phyloP scores from a whole-genome alignment of 495 filamentous ascomycete species.

The Talaromyces thailandensis region DNA sequence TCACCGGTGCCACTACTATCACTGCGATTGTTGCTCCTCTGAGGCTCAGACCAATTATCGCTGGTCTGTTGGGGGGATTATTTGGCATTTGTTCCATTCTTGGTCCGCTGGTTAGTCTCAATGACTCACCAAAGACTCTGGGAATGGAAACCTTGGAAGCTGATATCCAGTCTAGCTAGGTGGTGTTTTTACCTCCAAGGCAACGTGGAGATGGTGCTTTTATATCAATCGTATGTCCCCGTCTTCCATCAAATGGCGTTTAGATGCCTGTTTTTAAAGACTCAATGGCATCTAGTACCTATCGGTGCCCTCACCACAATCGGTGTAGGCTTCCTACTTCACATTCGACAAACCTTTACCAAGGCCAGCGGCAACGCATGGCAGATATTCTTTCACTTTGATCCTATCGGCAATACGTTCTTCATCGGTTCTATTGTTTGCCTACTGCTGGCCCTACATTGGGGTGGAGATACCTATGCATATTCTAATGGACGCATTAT shows the following conservation, averaged over 20 bases:
- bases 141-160: too few species aligned
- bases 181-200: constrained; percentile 32
- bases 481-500: constrained; percentile 15
- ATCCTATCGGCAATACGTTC: constrained; percentile 17
- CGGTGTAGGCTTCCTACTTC: constrained; percentile 15
- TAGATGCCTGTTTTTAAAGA: too few species aligned
- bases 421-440: constrained; percentile 21
- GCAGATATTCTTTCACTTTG: constrained; percentile 18
- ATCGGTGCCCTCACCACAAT: constrained; percentile 24
- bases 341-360: constrained; percentile 18
- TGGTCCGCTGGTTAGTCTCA: constrained; percentile 18
- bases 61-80: constrained; percentile 24
- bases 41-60: not conserved
- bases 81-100: constrained; percentile 29
- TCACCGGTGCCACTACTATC: constrained; percentile 64
- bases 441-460: constrained; percentile 19
- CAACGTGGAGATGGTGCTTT: constrained; percentile 43
- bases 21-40: constrained; percentile 65
- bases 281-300: constrained; percentile 13
- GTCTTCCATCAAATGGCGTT: too few species aligned
- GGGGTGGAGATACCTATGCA: constrained; percentile 13
- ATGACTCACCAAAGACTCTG: too few species aligned
- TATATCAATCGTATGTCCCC: constrained; percentile 27
- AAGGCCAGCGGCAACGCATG: too few species aligned
- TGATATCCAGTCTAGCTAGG: constrained; percentile 10